phyloP scores from a whole-genome alignment of 164 flowering plant genomes.

The Vitis vinifera region DNA sequence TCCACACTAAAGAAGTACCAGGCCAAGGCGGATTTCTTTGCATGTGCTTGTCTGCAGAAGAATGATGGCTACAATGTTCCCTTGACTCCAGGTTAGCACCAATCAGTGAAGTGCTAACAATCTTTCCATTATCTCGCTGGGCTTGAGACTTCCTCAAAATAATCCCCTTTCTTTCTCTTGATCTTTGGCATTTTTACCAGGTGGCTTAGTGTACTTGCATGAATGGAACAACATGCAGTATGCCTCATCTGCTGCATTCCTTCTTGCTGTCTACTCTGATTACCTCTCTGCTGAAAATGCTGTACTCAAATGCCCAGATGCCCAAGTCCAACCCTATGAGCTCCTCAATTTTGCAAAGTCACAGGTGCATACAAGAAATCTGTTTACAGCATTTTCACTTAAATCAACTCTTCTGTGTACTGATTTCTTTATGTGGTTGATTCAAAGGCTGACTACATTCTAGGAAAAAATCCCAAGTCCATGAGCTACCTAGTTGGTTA shows the following conservation, averaged over 20 bases:
- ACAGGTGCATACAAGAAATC: constrained; percentile 44
- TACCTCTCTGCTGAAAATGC: constrained; percentile 54
- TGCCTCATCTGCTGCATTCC: constrained; percentile 73
- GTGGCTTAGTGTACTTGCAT: constrained; percentile 64
- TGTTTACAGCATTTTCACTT: too few relatives aligned
- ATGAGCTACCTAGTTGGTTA: constrained; percentile 84
- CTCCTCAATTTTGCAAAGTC: constrained; percentile 73
- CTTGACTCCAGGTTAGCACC: constrained; percentile 64
- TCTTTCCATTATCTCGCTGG: background rate
- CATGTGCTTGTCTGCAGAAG: constrained; percentile 78
- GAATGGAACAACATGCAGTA: constrained; percentile 91
- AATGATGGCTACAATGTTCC: constrained; percentile 74
- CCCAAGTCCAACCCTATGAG: constrained; percentile 44
- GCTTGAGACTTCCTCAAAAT: background rate
- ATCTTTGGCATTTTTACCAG: constrained; percentile 22
- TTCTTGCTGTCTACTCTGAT: constrained; percentile 73
- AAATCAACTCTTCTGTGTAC: too few relatives aligned
- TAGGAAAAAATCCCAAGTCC: constrained; percentile 80
- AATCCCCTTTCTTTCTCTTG: background rate
- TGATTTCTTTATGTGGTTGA: background rate
- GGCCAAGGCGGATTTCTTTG: constrained; percentile 83
- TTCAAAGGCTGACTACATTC: constrained; percentile 80
- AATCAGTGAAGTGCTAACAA: background rate
- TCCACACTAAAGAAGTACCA: constrained; percentile 63
- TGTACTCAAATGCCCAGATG: constrained; percentile 62